Base-by-base conservation (phyloP, 2,329 filamentous ascomycete genomes). In the Paraconiothyrium brasiliense region DNA sequence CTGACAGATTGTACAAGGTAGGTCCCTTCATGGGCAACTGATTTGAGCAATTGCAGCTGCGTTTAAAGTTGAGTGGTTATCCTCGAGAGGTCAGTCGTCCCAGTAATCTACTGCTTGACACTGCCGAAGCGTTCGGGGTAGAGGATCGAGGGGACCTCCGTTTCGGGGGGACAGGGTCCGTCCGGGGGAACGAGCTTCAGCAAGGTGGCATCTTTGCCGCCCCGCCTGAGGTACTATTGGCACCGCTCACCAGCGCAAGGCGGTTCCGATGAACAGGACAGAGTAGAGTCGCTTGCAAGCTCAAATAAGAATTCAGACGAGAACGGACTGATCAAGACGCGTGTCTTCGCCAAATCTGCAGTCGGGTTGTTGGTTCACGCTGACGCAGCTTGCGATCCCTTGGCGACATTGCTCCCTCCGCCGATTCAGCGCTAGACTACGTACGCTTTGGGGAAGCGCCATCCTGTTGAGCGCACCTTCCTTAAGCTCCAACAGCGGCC, bases 381-480 rank as follows among this genome's bases (percentile, higher is more conserved):
- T 48, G 60, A 43, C 39, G 47, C 43, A 58, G 58, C 50, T 35
- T 24, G 41, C 24, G 32, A 56, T 54, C 52, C 59, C 54, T 56
- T 48, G 43, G 43, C 27, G n/a, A 46, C 51, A 11, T 14, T 22
- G 37, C 52, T 55, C 51, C 51, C 27, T 32, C 43, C 54, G 11
- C 46, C 46, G 24, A 16, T 27, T 32, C 1, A 14, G 34, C 35
- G 35, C 59, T 20, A 20, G 20, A 20, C 20, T 62, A 64, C 22
- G 16, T 56, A 43, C 59, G 37, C 47, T 39, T 60, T 34, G 43
- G 55, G 62, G 20, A 63, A 63, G 57, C 50, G 52, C 49, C 49
- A 65, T 50, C 62, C 62, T 57, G 59, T 61, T 59, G 51, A 54
- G 55, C 55, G 57, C 65, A 62, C 63, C 67, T 69, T 68, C 64